Evolutionary conservation across 805 yeast genomes (phyloP), one percentile per base, ranked within the genome.

Genomic region (Yamadazyma ubonensis): DNA sequence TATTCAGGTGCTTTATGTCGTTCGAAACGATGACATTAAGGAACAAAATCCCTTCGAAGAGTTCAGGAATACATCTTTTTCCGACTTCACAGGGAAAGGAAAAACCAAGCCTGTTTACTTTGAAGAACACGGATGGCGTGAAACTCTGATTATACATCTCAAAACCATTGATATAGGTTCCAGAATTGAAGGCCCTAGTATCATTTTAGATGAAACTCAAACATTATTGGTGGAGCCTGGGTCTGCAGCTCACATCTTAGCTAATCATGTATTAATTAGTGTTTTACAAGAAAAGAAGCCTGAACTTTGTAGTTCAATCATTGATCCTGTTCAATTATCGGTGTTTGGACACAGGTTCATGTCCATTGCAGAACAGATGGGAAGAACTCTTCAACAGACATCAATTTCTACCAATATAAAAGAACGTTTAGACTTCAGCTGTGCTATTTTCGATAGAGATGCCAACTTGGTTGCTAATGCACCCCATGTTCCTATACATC

Each of bases 1-100:
- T 41, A 56, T 65, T 12, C 69, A 63, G 41, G 63, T 65, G 0
- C 46, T 63, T 22, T 86, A 84, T 0, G 71, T 81, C 41, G 95
- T 86, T n/a, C 75, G 76, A 52, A 73, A 80, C 6, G 55, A 64
- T 12, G 67, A 65, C 6, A 63, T 73, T 26, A 44, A 54, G 8
- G 67, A 75, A 22, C 84, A 80, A 45, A 72, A 71, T 43, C 86
- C 85, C 42, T 54, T 79, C 23, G 59, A 58, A 18, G 63, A 61
- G n/a, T 57, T 70, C 15, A 47, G 50, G 17, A 21, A 28, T 6
- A 14, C 35, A 5, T 20, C 29, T 5, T 16, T 29, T 15, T 25
- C n/a, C 8, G 20, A 25, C 6, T 19, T 10, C 11, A 19, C 41
- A 6, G 16, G 15, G 8, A 26, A 44, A 4, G 50, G 19, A 5